Evolutionary conservation across 495 filamentous ascomycete genomes (phyloP), one percentile per base, ranked within the genome.

Genomic region (Amniculicola lignicola): DNA sequence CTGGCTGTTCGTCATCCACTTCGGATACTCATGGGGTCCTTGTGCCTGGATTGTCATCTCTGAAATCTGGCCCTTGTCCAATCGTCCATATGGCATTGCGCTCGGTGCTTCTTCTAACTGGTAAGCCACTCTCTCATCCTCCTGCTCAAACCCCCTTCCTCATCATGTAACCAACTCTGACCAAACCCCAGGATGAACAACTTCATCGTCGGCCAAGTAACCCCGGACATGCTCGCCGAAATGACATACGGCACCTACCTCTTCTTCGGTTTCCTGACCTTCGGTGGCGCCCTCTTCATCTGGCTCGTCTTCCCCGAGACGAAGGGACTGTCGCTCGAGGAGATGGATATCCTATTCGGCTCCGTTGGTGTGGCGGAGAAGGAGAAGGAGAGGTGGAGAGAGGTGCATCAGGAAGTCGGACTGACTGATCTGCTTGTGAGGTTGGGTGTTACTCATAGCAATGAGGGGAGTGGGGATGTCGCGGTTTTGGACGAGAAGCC

Each of bases 1-100:
- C 52, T 93, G 86, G 78, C 77, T 91, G 24, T 93, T 89, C 63
- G 85, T 90, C 61, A 72, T 88, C 36, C 84, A 89, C 64, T 93
- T 91, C 64, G 87, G 85, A 23, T 90, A 87, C 68, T 83, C 77
- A 27, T 88, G 83, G 84, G 84, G 84, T 33, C 63, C 67, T 35
- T 85, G 83, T 63, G 76, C 83, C 6, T 90, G 86, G 88, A 75
- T 74, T 54, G 59, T 75, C 60, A 77, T 89, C 35, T 79, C 84
- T 15, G 86, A 91, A 68, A 82, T 90, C 56, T 91, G 84, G 85
- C 87, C 87, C 1, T 69, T 90, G 7, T 83, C 80, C 60, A 84
- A 82, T 46, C 80, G 86, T 24, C 78, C 86, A 16, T 87, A 87
- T 63, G 86, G 87, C 57, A 87, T 88, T 41, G 78, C 86, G 0